Percentiles rank a stretch among this genome's conserved stretches.
phyloP scores from a whole-genome alignment of 495 filamentous ascomycete genomes.

The Aspergillus campestris region DNA sequence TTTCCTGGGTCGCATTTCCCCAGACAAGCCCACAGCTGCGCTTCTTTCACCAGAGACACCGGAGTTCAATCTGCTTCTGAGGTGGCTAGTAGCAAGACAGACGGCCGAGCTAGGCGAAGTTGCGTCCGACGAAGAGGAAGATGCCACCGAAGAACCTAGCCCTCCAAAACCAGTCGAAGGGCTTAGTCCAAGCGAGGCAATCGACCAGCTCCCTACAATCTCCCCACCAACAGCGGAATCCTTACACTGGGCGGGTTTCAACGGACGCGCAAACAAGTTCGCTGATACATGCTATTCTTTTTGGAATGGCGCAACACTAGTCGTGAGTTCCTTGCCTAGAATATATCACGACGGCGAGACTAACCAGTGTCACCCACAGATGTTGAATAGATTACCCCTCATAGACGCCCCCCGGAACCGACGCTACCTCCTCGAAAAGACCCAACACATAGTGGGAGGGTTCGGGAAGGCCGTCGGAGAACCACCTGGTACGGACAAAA shows the following conservation, averaged over 20 bases:
- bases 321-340: conserved; percentile 28
- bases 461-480: conserved; percentile 79
- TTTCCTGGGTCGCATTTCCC: conserved; percentile 47
- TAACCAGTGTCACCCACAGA: conserved; percentile 31
- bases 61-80: conserved; percentile 38
- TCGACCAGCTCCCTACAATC: conserved; percentile 29
- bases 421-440: conserved; percentile 74
- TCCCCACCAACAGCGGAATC: conserved; percentile 18
- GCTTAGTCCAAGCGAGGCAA: conserved; percentile 17
- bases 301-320: conserved; percentile 72
- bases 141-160: conserved; percentile 39
- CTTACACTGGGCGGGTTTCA: conserved; percentile 60
- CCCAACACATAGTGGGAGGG: conserved; percentile 85
- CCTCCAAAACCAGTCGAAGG: conserved; percentile 12
- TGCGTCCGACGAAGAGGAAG: conserved; percentile 33
- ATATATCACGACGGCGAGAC: background rate
- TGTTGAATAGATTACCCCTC: conserved; percentile 55
- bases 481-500: conserved; percentile 50
- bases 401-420: conserved; percentile 53
- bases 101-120: conserved; percentile 38
- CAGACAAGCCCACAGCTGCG: conserved; percentile 8
- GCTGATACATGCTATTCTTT: conserved; percentile 93
- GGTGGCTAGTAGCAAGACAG: conserved; percentile 68
- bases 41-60: conserved; percentile 25
- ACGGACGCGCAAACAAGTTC: conserved; percentile 80